Conservation (phyloP, 1,284 basidiomycete species). For the Boletus sp. region DNA sequence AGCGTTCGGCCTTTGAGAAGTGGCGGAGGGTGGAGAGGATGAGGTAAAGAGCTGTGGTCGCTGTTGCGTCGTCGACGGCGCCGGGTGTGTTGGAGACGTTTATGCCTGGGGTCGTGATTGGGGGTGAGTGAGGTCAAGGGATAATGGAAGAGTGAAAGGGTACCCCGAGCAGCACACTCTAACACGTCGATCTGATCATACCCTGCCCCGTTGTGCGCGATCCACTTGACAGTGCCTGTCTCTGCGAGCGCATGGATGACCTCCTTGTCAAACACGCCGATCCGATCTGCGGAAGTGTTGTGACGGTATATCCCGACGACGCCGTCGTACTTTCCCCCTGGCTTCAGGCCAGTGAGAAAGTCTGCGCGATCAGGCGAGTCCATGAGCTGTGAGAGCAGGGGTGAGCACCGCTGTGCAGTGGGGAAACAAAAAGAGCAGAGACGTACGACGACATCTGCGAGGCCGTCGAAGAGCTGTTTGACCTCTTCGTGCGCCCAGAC, state of each 20-base stretch:
- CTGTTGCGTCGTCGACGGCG: conserved; percentile 89
- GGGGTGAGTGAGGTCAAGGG: background rate
- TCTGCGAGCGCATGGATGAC: conserved; percentile 65
- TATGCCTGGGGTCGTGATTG: conserved; percentile 53
- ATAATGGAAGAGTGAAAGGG: conserved; percentile 32
- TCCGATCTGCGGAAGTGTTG: conserved; percentile 57
- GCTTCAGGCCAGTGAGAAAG: conserved; percentile 63
- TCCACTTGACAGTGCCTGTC: conserved; percentile 73
- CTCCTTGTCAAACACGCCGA: conserved; percentile 80
- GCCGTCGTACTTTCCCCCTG: conserved; percentile 70
- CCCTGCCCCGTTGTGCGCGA: conserved; percentile 91
- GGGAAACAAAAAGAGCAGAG: too few relatives aligned
- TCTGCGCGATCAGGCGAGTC: conserved; percentile 62
- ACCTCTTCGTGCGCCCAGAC: conserved; percentile 80
- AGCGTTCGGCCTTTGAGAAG: conserved; percentile 70
- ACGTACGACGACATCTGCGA: conserved; percentile 76
- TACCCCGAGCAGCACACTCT: conserved; percentile 62
- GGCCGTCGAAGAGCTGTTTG: conserved; percentile 56
- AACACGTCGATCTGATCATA: conserved; percentile 83
- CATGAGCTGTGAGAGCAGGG: conserved; percentile 44
- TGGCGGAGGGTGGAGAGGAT: conserved; percentile 81
- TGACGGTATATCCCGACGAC: conserved; percentile 79
- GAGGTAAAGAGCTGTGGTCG: conserved; percentile 84
- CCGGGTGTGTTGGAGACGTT: conserved; percentile 87
- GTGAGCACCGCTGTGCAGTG: background rate